A percentile compares a stretch with the other conserved stretches of the same genome.
These are phyloP conservation scores for Cladosporium sp. DNA, from an alignment of 2,329 filamentous ascomycete genomes.

Conservation along the genomic window DNA sequence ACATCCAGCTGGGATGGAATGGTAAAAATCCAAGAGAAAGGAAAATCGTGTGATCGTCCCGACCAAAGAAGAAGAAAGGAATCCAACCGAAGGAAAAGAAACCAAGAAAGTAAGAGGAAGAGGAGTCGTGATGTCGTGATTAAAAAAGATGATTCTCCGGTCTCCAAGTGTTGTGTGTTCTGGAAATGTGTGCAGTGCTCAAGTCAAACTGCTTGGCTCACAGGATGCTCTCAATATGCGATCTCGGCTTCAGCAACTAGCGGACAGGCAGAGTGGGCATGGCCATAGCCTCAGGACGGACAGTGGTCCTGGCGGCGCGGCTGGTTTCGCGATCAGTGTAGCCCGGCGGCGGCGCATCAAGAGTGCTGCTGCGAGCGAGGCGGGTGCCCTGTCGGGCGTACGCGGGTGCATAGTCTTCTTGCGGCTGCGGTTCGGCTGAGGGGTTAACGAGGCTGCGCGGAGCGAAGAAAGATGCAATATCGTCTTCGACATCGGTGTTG, in stretches of 20 bases:
- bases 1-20: too few relatives aligned
- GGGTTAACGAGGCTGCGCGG: conserved; percentile 10
- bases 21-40: too few relatives aligned
- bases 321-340: conserved; percentile 4
- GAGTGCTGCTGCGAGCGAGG: conserved; percentile 2
- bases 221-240: too few relatives aligned
- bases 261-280: not conserved
- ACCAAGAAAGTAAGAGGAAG: too few relatives aligned
- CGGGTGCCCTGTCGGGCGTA: not conserved
- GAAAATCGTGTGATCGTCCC: too few relatives aligned
- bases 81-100: too few relatives aligned
- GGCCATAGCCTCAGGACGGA: not conserved
- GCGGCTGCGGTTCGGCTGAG: not conserved
- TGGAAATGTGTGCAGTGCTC: too few relatives aligned
- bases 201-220: too few relatives aligned
- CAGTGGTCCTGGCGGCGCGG: not conserved
- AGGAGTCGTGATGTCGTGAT: too few relatives aligned
- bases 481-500: conserved; percentile 12
- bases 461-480: conserved; percentile 9
- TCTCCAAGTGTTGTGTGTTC: too few relatives aligned
- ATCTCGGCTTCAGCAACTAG: not conserved
- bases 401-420: not conserved
- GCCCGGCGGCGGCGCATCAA: conserved; percentile 6
- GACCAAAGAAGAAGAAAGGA: too few relatives aligned
- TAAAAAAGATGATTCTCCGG: too few relatives aligned